These are phyloP conservation scores for Debaryomyces prosopidis DNA, from an alignment of 805 yeast genomes.

Conservation along the genomic window DNA sequence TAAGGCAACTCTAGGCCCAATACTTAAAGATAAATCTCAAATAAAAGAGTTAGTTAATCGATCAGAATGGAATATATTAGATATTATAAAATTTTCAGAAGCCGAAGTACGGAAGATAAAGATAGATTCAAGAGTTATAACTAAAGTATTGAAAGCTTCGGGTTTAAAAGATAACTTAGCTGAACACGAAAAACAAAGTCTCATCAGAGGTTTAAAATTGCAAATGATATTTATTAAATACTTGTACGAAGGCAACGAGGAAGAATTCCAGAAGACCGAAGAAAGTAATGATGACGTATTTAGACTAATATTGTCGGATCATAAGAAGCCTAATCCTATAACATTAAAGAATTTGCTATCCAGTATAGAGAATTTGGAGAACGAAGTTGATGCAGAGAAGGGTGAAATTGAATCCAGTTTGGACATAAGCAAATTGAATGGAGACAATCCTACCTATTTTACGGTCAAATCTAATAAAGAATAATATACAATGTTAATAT, in stretches of 20 bases:
- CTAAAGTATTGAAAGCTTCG: conserved; percentile 33
- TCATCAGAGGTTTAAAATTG: conserved; percentile 27
- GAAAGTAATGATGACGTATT: conserved; percentile 25
- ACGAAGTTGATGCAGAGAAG: conserved; percentile 15
- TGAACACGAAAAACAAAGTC: conserved; percentile 15
- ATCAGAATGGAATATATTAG: conserved; percentile 19
- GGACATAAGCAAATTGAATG: conserved; percentile 9
- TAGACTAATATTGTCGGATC: conserved; percentile 36
- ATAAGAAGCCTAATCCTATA: conserved; percentile 21
- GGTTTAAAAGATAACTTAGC: conserved; percentile 29
- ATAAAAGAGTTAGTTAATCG: conserved; percentile 7
- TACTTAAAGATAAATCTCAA: conserved; percentile 4
- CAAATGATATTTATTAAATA: conserved; percentile 38
- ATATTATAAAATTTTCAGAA: conserved; percentile 10
- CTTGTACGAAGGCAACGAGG: conserved; percentile 24
- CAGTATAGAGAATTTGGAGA: conserved; percentile 14
- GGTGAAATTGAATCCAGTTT: conserved; percentile 22
- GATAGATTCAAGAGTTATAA: conserved; percentile 16
- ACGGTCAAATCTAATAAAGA: conserved; percentile 7
- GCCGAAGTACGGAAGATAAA: conserved; percentile 4
- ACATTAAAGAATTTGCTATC: conserved; percentile 17
- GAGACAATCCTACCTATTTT: conserved; percentile 10
- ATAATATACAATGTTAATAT: background rate
- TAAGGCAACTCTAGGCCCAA: background rate
- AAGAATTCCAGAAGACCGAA: conserved; percentile 7